Evolutionary conservation across 768 basidiomycete species (phyloP), one percentile per base, ranked within the genome.

Genomic region (Boletus pseudopeckii): DNA sequence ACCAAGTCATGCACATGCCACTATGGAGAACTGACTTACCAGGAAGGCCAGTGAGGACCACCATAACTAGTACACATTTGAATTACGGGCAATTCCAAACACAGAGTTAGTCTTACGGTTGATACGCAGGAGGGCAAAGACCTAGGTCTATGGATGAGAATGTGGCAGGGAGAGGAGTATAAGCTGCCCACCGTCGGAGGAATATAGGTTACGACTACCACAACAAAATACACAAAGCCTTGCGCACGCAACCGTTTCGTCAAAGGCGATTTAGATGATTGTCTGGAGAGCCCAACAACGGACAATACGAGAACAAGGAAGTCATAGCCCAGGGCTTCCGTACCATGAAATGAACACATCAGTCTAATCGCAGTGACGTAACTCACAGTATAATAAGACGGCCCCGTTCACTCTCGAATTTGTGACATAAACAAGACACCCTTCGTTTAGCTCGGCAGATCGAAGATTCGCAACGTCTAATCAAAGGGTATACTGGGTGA

Each of bases 321-420:
- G 32, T 70, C 58, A 14, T 57, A 68, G 22, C 46, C 48, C 41
- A 56, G 33, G n/a, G 66, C 67, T 68, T 54, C n/a, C 15, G 4
- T 28, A 5, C 26, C 52, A 43, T 13, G 5, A 18, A 15, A 28
- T 50, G n/a, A 60, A 39, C 26, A 55, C 36, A 34, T n/a, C 11
- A 2, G 11, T 37, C 10, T 9, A 20, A 54, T 20, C 0, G 14
- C 3, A 30, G 45, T 5, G 6, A 33, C 3, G 11, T 13, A 8
- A 48, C 68, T 46, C 14, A 68, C 67, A 50, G 45, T 68, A 68
- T 9, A 56, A 8, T 8, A 61, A 55, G 15, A 60, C 40, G 15
- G 13, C 47, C 28, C 56, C 55, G 7, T 60, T 57, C 24, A 55
- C 6, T 1, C 7, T 14, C 15, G 40, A 17, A 24, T 52, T 48